These are phyloP conservation scores for Suhomyces prunicola DNA, from an alignment of 805 yeast species.

Conservation along the genomic window DNA sequence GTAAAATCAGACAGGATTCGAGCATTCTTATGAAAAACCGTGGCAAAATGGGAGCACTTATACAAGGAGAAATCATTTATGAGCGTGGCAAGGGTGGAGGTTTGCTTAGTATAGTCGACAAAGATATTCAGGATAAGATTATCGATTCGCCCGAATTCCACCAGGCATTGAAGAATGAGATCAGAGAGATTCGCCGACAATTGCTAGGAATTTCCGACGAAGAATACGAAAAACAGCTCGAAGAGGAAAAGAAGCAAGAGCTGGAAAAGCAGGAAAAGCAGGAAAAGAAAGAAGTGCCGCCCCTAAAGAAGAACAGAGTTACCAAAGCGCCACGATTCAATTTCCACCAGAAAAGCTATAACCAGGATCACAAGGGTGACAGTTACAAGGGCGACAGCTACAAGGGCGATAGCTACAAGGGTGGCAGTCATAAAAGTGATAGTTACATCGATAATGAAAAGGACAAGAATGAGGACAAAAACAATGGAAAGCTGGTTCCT, in stretches of 20 bases:
- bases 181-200: constrained; percentile 31
- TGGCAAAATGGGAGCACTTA: constrained; percentile 50
- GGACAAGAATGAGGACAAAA: constrained; percentile 3
- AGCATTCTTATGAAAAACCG: constrained; percentile 45
- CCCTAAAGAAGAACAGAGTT: constrained; percentile 17
- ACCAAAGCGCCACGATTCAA: constrained; percentile 37
- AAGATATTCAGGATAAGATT: constrained; percentile 42
- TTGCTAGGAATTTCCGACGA: constrained; percentile 38
- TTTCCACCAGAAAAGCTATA: constrained; percentile 7
- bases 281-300: constrained; percentile 2
- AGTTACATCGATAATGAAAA: background rate
- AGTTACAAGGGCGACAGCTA: background rate
- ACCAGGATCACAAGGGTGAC: constrained; percentile 1
- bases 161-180: constrained; percentile 25
- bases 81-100: constrained; percentile 15
- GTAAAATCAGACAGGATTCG: constrained; percentile 48
- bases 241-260: constrained; percentile 15
- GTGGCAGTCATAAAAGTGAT: no score
- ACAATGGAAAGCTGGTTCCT: constrained; percentile 7
- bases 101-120: constrained; percentile 40
- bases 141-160: constrained; percentile 42
- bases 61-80: constrained; percentile 48
- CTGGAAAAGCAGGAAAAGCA: constrained; percentile 8
- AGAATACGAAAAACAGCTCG: constrained; percentile 30
- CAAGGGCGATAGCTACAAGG: background rate